Base-by-base conservation (phyloP, 352 stramenopile genomes). In the Phytophthora ohioensis region DNA sequence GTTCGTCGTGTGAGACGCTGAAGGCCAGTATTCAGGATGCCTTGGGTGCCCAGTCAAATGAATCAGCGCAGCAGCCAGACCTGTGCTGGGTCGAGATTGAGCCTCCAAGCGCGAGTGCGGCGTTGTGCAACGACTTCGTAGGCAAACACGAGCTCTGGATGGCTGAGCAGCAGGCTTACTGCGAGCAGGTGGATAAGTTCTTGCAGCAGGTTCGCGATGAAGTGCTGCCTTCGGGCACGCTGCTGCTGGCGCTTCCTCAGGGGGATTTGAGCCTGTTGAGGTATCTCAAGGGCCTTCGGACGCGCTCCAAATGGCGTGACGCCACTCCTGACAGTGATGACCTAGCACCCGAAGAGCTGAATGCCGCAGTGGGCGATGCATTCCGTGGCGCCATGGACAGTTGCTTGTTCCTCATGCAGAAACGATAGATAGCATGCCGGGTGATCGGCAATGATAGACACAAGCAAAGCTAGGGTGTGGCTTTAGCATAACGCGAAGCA, bases 81-180 rank as follows among this genome's bases (percentile, higher is more conserved):
- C 51, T 96, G 2, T 90, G 82, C 45, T 96, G 88, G 88, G 42
- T 94, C 3, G 87, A 96, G 64, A 81, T 94, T 35, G 83, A 93
- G 55, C 75, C 82, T 30, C 63, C 78, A 10, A 84, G 69, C 31
- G 49, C 68, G 15, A 76, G 57, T 48, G 34, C 69, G 31, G 47
- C 69, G 7, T 48, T 73, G 31, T 76, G 75, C 35, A 83, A 85
- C 36, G 73, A 91, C 51, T 96, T 94, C 36, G 71, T 94, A 10
- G 73, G 69, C 15, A 75, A 81, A 17, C 84, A 92, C 54, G 80
- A 86, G 13, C 51, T 69, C 15, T 96, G 87, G 87, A 94, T 94
- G 83, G 64, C 76, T 21, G 58, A 77, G 15, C 87, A 96, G 54
- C 64, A 69, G 4, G 55, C 64, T 7, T 79, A 91, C 49, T 91